Evolutionary conservation across 2,329 filamentous ascomycete genomes (phyloP), one percentile per base, ranked within the genome.

Genomic region (Leptosphaerulina australis): DNA sequence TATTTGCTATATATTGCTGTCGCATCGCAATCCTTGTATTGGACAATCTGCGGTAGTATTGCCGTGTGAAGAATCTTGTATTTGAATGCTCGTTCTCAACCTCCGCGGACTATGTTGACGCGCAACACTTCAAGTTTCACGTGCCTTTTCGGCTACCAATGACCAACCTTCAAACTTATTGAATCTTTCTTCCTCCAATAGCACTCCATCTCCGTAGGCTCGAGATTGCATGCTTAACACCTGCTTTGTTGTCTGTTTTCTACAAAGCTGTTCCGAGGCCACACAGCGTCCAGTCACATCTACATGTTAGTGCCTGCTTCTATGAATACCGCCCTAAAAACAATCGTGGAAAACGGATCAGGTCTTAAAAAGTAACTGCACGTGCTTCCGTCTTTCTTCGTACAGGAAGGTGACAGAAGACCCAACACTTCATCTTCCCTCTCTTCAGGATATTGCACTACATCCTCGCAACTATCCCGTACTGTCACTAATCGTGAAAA

Each of bases 111-210:
- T 25, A 14, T 5, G 12, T 28, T 11, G 40, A 44, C 31, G 40
- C 31, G 17, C 40, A 29, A 15, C 31, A 44, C 22, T 35, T 36
- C 40, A 22, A 29, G 30, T 44, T 36, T 44, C 40, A 44, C 40
- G 14, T 29, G 31, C 18, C 20, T 15, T 26, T 24, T n/a, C 4
- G 30, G 9, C 15, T n/a, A n/a, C n/a, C n/a, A n/a, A n/a, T n/a
- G n/a, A n/a, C n/a, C n/a, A n/a, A n/a, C n/a, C n/a, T n/a, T n/a
- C n/a, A n/a, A n/a, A n/a, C n/a, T n/a, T n/a, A n/a, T n/a, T n/a
- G n/a, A n/a, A n/a, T n/a, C n/a, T n/a, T n/a, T n/a, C n/a, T n/a
- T n/a, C n/a, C n/a, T n/a, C n/a, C n/a, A n/a, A n/a, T n/a, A n/a
- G n/a, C n/a, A n/a, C n/a, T n/a, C n/a, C n/a, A n/a, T n/a, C n/a